Base-by-base conservation (phyloP, 257 asterid genomes). In the Lithospermum erythrorhizon region DNA sequence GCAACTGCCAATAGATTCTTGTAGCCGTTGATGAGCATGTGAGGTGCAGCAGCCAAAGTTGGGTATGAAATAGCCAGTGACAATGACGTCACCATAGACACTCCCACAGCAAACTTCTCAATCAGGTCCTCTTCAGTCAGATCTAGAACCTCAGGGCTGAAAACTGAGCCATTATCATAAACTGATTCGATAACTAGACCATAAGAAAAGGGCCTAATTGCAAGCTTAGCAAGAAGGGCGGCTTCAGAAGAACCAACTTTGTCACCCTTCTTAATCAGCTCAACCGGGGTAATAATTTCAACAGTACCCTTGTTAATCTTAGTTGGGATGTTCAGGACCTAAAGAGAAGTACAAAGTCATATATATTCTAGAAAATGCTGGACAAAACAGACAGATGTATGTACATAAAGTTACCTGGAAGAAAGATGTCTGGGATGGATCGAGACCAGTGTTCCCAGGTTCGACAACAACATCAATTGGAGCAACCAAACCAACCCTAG, bases 291-390 rank as follows among this genome's bases (percentile, higher is more conserved):
- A 68, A 93, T 81, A 23, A 93, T 93, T 70, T 93, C 98, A 1
- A 93, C 98, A 24, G 97, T 93, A 30, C 98, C 97, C 87, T 91
- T 91, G 94, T 91, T 91, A 70, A 91, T 91, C 81, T 91, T 91
- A 25, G 98, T 91, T 22, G 98, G 97, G 48, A 93, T 93, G 75
- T 93, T 86, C 37, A 93, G 94, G 49, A 86, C 97, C 96, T 90
- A 73, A 5, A 24, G 1, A 10, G 9, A 19, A 35, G 14, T 4
- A 35, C 1, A 2, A 2, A 0, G 8, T 65, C 6, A 68, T 71
- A 27, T 27, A 27, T 27, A 27, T 27, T 5, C 2, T 2, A 27
- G 32, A 27, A 27, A 2, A 27, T 27, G 32, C 32, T 27, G 32
- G 32, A 27, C 2, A 7, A 27, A 27, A 27, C 32, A 27, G 32